Evolutionary conservation across 257 asterid species (phyloP).

Genomic region (Gardenia jasminoides): DNA sequence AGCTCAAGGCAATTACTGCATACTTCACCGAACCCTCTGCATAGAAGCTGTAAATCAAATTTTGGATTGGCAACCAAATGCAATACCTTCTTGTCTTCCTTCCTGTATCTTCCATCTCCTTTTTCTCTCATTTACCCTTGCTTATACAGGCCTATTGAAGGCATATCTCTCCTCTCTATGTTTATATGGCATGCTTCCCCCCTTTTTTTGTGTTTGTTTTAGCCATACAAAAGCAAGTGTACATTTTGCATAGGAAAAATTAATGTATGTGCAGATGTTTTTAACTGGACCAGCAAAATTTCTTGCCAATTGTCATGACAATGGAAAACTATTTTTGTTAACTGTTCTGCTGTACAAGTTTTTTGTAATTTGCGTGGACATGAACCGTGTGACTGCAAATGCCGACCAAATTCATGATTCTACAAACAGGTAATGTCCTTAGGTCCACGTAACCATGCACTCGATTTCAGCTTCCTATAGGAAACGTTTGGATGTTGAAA

Average conservation of each 20-base stretch:
- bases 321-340: not conserved
- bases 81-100: too few relatives aligned
- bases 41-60: not conserved
- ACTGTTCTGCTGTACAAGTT: not conserved
- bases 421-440: not conserved
- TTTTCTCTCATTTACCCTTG: not conserved
- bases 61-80: not conserved
- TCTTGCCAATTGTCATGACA: not conserved
- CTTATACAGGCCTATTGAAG: not conserved
- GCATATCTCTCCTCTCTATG: not conserved
- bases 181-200: not conserved
- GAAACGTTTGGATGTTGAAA: not conserved
- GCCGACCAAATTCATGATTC: not conserved
- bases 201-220: too few relatives aligned
- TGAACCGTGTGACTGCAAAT: not conserved
- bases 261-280: not conserved
- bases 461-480: not conserved
- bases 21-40: conserved; percentile 48
- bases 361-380: not conserved
- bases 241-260: not conserved
- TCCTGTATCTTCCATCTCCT: not conserved
- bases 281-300: not conserved
- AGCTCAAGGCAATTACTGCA: conserved; percentile 85
- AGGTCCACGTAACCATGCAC: not conserved
- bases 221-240: not conserved